These are phyloP conservation scores for Apocynum venetum DNA, from an alignment of 257 asterid genomes.

Conservation along the genomic window DNA sequence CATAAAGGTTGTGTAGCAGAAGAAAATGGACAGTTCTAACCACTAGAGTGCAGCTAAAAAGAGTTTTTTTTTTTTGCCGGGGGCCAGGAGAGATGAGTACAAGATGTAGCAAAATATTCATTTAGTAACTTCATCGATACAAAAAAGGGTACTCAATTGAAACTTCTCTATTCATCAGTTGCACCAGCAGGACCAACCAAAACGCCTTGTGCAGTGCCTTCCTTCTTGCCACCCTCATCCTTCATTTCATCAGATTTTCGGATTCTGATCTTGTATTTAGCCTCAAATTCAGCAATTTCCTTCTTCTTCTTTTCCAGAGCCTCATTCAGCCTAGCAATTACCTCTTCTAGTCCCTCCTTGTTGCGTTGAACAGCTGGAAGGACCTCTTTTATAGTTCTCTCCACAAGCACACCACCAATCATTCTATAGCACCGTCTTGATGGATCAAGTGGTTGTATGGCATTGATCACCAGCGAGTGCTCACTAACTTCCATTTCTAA, in stretches of 20 bases:
- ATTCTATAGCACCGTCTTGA: slow-evolving; percentile 91
- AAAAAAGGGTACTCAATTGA: neutral
- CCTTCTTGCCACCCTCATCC: slow-evolving; percentile 76
- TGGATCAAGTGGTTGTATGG: slow-evolving; percentile 84
- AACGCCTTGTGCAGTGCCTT: slow-evolving; percentile 95
- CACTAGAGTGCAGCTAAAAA: neutral
- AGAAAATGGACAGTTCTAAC: neutral
- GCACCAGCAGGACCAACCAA: slow-evolving; percentile 85
- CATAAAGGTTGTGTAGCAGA: too few relatives aligned
- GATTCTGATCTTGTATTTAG: slow-evolving; percentile 81
- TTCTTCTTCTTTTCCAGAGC: slow-evolving; percentile 86
- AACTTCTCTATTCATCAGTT: slow-evolving; percentile 27
- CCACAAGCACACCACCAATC: slow-evolving; percentile 98
- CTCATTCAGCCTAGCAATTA: slow-evolving; percentile 70
- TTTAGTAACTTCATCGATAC: neutral
- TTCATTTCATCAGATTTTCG: slow-evolving; percentile 69
- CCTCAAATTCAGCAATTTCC: slow-evolving; percentile 76
- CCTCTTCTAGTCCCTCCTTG: slow-evolving; percentile 93
- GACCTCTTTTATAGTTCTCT: slow-evolving; percentile 79
- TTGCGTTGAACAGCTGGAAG: slow-evolving; percentile 89
- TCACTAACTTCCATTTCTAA: slow-evolving; percentile 95
- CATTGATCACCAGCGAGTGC: slow-evolving; percentile 87
- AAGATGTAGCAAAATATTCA: neutral
- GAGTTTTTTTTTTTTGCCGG: neutral
- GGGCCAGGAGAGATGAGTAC: neutral